These are phyloP conservation scores for Colletotrichum australisinense DNA, from an alignment of 2,329 filamentous ascomycete genomes.

Conservation along the genomic window DNA sequence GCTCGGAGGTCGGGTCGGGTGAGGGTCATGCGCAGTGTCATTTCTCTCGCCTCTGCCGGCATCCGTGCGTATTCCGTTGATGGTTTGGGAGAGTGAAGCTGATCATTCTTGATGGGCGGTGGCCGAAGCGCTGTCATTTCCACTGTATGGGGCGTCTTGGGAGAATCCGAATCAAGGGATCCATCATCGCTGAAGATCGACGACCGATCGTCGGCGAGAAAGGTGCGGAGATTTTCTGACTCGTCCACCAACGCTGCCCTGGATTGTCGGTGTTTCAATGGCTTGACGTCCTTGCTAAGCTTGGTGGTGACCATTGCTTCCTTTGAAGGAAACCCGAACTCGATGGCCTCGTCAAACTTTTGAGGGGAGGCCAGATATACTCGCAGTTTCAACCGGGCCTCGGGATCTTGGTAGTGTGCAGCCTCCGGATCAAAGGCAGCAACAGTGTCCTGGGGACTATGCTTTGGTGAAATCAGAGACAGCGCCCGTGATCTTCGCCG, in stretches of 20 bases:
- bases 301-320: slow-evolving; percentile 54
- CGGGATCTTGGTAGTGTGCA: slow-evolving; percentile 89
- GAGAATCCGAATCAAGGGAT: slow-evolving; percentile 71
- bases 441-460: slow-evolving; percentile 55
- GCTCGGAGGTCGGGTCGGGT: slow-evolving; percentile 88
- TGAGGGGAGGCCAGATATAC: slow-evolving; percentile 89
- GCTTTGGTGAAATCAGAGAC: slow-evolving; percentile 63
- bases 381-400: slow-evolving; percentile 86
- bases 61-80: slow-evolving; percentile 56
- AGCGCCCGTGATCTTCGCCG: slow-evolving; percentile 66
- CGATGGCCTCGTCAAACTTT: slow-evolving; percentile 94
- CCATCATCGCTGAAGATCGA: slow-evolving; percentile 66
- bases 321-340: slow-evolving; percentile 87
- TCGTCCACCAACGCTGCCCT: slow-evolving; percentile 43
- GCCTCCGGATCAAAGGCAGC: slow-evolving; percentile 76
- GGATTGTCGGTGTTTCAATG: slow-evolving; percentile 34
- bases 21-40: slow-evolving; percentile 96
- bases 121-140: slow-evolving; percentile 51
- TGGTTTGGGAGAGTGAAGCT: slow-evolving; percentile 43
- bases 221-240: slow-evolving; percentile 66
- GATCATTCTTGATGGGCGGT: slow-evolving; percentile 40
- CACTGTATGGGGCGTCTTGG: slow-evolving; percentile 63
- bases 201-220: slow-evolving; percentile 67
- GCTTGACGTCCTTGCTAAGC: slow-evolving; percentile 44
- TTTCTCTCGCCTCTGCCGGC: slow-evolving; percentile 75